Conservation (phyloP, 371 early-diverging fungal species). For the Syncephalastrum monosporum region DNA sequence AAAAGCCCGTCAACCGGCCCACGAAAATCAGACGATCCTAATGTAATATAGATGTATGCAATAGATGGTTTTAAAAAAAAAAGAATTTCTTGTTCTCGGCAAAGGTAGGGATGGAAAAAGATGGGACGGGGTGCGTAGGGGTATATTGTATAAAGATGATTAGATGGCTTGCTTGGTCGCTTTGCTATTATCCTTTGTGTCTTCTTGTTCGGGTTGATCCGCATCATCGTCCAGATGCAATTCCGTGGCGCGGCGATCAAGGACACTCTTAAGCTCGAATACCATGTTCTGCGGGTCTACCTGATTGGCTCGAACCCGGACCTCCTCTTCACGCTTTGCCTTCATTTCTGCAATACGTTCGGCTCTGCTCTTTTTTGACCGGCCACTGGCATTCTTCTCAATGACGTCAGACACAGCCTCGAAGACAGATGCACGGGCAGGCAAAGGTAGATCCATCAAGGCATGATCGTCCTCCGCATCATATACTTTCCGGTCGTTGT, state of each 20-base stretch:
- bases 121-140: no score
- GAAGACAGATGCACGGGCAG: conserved; percentile 44
- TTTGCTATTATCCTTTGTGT: background rate
- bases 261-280: conserved; percentile 62
- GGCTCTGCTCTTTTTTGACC: conserved; percentile 50
- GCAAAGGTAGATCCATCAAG: conserved; percentile 34
- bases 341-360: conserved; percentile 61
- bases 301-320: conserved; percentile 29
- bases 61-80: no score
- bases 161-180: no score
- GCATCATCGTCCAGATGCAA: conserved; percentile 25
- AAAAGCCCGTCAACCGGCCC: conserved; percentile 38
- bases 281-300: conserved; percentile 58
- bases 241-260: conserved; percentile 46
- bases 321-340: conserved; percentile 49
- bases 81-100: no score
- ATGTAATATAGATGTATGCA: no score
- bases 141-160: no score
- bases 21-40: conserved; percentile 22
- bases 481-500: conserved; percentile 13
- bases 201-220: conserved; percentile 4
- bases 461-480: conserved; percentile 40
- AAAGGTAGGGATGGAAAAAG: no score
- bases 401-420: conserved; percentile 44
- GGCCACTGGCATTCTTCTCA: conserved; percentile 28